A percentile compares a stretch with the other conserved stretches of the same genome.
Conservation (phyloP, 352 stramenopile species). For the Paralagenidium karlingii region DNA sequence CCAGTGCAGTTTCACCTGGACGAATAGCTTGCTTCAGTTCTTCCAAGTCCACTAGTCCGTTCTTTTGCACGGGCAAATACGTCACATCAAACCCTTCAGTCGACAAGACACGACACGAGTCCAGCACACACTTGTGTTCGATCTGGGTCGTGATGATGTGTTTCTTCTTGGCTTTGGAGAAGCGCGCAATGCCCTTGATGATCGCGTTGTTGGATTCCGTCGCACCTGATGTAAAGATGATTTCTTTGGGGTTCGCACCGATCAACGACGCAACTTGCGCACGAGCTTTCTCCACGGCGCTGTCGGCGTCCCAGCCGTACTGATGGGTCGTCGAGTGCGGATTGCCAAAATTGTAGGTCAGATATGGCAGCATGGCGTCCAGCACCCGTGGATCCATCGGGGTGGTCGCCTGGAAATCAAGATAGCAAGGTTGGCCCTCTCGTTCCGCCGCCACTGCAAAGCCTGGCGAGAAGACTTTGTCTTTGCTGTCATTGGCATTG, state of each 20-base stretch:
- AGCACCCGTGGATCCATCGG: slow-evolving; percentile 97
- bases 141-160: slow-evolving; percentile 99
- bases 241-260: slow-evolving; percentile 93
- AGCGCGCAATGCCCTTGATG: slow-evolving; percentile 95
- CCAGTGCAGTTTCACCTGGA: slow-evolving; percentile 87
- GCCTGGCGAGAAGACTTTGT: slow-evolving; percentile 72
- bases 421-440: slow-evolving; percentile 84
- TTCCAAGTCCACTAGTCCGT: slow-evolving; percentile 93
- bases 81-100: slow-evolving; percentile 97
- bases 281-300: slow-evolving; percentile 86
- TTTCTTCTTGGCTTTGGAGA: slow-evolving; percentile 92
- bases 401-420: slow-evolving; percentile 97
- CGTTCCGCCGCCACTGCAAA: slow-evolving; percentile 50
- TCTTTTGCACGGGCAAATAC: slow-evolving; percentile 89
- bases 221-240: slow-evolving; percentile 98
- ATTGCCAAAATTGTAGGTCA: slow-evolving; percentile 96
- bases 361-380: slow-evolving; percentile 97
- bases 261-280: slow-evolving; percentile 89
- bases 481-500: slow-evolving; percentile 44
- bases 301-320: slow-evolving; percentile 97
- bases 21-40: slow-evolving; percentile 91
- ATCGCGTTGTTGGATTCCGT: slow-evolving; percentile 99
- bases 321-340: slow-evolving; percentile 97
- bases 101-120: slow-evolving; percentile 96
- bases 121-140: slow-evolving; percentile 96